A percentile compares a stretch with the other conserved stretches of the same genome.
Evolutionary conservation across 2,329 filamentous ascomycete genomes (phyloP).

Genomic region (Fusarium aywerte): DNA sequence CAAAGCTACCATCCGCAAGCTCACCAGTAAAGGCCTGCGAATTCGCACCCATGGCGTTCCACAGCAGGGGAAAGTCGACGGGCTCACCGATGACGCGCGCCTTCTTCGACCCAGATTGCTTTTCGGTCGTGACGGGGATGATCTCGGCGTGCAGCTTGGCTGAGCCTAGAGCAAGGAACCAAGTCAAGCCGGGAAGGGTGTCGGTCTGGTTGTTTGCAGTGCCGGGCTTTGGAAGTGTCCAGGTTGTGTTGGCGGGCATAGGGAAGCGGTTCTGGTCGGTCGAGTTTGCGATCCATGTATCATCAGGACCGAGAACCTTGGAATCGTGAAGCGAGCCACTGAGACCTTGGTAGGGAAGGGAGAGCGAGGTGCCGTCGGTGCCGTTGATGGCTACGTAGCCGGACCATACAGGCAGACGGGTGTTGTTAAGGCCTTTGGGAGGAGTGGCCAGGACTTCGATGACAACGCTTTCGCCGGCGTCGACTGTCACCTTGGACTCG

Average conservation of each 20-base stretch:
- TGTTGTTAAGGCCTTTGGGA: slow-evolving; percentile 51
- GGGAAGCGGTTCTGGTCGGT: slow-evolving; percentile 46
- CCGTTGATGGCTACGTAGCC: slow-evolving; percentile 57
- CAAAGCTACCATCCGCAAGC: slow-evolving; percentile 59
- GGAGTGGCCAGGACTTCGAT: slow-evolving; percentile 59
- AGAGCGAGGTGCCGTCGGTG: slow-evolving; percentile 52
- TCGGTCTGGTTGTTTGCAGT: slow-evolving; percentile 44
- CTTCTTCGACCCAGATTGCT: slow-evolving; percentile 45
- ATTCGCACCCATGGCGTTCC: slow-evolving; percentile 43
- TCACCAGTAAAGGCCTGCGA: slow-evolving; percentile 57
- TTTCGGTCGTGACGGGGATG: slow-evolving; percentile 50
- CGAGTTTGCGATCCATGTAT: slow-evolving; percentile 49
- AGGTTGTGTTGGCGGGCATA: slow-evolving; percentile 52
- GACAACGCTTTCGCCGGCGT: slow-evolving; percentile 55
- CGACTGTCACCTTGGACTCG: slow-evolving; percentile 57
- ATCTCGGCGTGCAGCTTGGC: slow-evolving; percentile 57
- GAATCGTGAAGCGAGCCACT: slow-evolving; percentile 51
- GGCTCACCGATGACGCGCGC: slow-evolving; percentile 56
- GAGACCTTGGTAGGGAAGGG: slow-evolving; percentile 56
- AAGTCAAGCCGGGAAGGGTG: slow-evolving; percentile 54
- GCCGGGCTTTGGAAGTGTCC: slow-evolving; percentile 56
- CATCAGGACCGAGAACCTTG: slow-evolving; percentile 38
- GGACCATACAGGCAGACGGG: slow-evolving; percentile 55
- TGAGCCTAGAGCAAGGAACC: slow-evolving; percentile 59
- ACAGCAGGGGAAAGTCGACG: slow-evolving; percentile 55